Base-by-base conservation (phyloP, 768 basidiomycete genomes). In the Tricholoma sp. region DNA sequence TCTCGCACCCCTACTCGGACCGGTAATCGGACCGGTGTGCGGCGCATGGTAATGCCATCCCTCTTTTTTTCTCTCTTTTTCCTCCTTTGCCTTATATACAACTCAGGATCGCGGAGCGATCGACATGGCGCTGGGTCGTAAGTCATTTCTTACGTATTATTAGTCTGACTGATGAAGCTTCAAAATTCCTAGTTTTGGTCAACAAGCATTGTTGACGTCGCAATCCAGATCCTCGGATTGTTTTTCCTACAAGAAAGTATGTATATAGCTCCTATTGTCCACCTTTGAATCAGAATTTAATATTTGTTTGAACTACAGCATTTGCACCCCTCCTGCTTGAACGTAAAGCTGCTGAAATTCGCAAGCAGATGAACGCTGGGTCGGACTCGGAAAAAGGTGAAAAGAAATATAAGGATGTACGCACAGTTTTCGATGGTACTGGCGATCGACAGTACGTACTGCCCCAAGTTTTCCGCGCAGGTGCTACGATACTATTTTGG, bases 71-170 rank as follows among this genome's bases (percentile, higher is more conserved):
- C 19, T 16, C n/a, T n/a, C n/a, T n/a, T 22, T 52, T 3, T 18
- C 0, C 24, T 49, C 12, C 16, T 4, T 11, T 34, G 7, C 51
- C 31, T 18, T 0, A 41, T 31, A n/a, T 9, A 19, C 9, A 35
- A 6, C 21, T 2, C 39, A 78, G 77, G 76, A 80, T 90, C 24
- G 81, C 83, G 0, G 73, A 88, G 41, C 72, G 71, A 35, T 79
- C 84, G 0, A 84, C 83, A 0, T 89, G 88, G 88, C 73, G 84
- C 67, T 89, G 86, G 86, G 85, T 88, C 29, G 83, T 81, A 67
- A 41, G 81, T 74, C 18, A 4, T 35, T 11, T 46, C 31, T 31
- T 11, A n/a, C 24, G n/a, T 29, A 14, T 8, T 9, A 5, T 9
- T 1, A 11, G 6, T 12, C 3, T 12, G 9, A 41, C 29, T 50